Evolutionary conservation across 176 grass and related monocot genomes (phyloP), one percentile per base, ranked within the genome.

Genomic region (Coix lacrymajobi): DNA sequence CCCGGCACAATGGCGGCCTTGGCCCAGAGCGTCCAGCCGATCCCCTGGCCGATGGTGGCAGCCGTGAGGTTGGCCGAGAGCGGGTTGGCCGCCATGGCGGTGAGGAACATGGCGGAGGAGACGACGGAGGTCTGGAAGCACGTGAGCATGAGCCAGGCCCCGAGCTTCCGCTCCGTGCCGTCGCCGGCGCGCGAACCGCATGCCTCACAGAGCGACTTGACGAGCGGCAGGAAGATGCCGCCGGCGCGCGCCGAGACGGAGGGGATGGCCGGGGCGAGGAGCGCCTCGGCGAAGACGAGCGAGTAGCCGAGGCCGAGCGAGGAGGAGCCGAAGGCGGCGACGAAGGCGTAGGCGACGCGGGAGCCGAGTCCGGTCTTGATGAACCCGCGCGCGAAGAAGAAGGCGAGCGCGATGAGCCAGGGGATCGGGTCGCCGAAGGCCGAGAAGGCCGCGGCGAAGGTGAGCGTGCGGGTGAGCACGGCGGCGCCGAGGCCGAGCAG

Each of bases 361-460:
- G 79, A 96, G 0, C 96, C 93, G 15, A 99, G 91, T 1, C 96
- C 93, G 1, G 96, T 99, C 85, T 99, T 99, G 87, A 99, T 99
- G 85, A 99, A 99, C 0, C 96, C 96, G 1, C 93, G 89, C 0
- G 96, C 96, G 62, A 99, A 99, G 89, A 99, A 99, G 91, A 99
- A 99, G 73, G 96, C 96, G 24, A 99, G 96, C 32, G 93, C 96
- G 83, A 99, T 99, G 85, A 99, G 91, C 96, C 96, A 99, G 2
- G 96, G 93, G 77, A 99, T 99, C 26, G 96, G 96, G 69, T 99
- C 96, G 0, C 96, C 96, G 68, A 99, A 99, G 29, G 96, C 96
- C 0, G 96, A 99, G 87, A 99, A 99, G 32, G 93, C 96, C 0
- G 93, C 91, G 15, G 93, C 81, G 89, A 99, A 99, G 46, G 96